These are phyloP conservation scores for Avena atlantica DNA, from an alignment of 176 grass and related monocot genomes.

Conservation along the genomic window DNA sequence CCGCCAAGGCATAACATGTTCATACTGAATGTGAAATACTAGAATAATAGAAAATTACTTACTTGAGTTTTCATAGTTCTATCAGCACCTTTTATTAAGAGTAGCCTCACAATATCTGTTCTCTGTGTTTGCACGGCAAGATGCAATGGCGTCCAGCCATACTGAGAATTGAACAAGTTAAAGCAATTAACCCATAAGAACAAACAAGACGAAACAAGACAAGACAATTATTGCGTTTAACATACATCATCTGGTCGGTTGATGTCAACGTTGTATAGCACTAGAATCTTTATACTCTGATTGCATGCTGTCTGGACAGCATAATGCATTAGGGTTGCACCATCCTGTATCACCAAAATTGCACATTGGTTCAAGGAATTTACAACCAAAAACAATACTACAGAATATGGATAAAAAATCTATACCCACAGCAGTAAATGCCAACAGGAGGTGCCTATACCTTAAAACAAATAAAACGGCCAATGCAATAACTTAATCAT, in stretches of 20 bases:
- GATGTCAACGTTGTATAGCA: slow-evolving; percentile 91
- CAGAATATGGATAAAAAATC: not conserved
- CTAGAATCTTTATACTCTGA: slow-evolving; percentile 81
- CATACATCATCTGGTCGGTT: slow-evolving; percentile 85
- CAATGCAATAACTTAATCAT: not conserved
- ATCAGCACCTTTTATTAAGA: slow-evolving; percentile 92
- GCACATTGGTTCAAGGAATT: not conserved
- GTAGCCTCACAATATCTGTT: slow-evolving; percentile 88
- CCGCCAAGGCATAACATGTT: slow-evolving; percentile 4
- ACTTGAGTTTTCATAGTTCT: slow-evolving; percentile 78
- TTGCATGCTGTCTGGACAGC: slow-evolving; percentile 86
- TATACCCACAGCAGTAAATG: not conserved
- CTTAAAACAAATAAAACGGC: not conserved
- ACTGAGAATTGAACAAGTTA: slow-evolving; percentile 51
- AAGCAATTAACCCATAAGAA: slow-evolving; percentile 33
- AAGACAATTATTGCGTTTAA: slow-evolving; percentile 1
- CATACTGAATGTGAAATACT: slow-evolving; percentile 20
- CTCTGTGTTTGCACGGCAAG: slow-evolving; percentile 89
- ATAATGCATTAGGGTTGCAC: slow-evolving; percentile 93
- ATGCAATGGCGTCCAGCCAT: slow-evolving; percentile 98
- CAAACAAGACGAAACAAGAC: slow-evolving; percentile 6
- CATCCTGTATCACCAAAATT: slow-evolving; percentile 68
- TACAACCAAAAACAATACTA: not conserved
- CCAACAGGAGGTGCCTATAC: slow-evolving; percentile 12
- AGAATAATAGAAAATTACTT: slow-evolving; percentile 47